A percentile compares a stretch with the other conserved stretches of the same genome.
phyloP scores from a whole-genome alignment of 441 rosid species.

The Isatis lusitanica region DNA sequence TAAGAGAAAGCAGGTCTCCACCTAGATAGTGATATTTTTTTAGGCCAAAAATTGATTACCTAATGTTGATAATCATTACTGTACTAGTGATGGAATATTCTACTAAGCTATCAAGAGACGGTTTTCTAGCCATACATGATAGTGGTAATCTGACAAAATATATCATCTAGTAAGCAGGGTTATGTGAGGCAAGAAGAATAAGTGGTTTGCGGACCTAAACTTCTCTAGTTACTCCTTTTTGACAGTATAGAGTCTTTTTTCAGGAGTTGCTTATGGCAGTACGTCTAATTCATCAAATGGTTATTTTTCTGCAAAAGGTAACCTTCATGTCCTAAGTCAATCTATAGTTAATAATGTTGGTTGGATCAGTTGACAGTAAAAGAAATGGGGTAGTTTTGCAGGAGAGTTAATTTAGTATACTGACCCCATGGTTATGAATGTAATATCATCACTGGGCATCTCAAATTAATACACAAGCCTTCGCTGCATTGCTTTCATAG shows the following conservation, averaged over 20 bases:
- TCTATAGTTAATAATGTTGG: constrained; percentile 7
- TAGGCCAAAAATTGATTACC: background rate
- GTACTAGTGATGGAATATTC: constrained; percentile 2
- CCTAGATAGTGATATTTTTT: background rate
- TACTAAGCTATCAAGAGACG: background rate
- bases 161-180: background rate
- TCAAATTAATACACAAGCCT: background rate
- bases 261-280: constrained; percentile 93
- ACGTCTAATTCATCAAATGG: constrained; percentile 77
- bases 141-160: constrained; percentile 9
- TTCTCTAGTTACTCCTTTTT: constrained; percentile 32
- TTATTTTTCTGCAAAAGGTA: constrained; percentile 92
- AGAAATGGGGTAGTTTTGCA: background rate
- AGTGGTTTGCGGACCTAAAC: constrained; percentile 7
- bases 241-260: constrained; percentile 59
- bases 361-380: constrained; percentile 10
- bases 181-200: constrained; percentile 12
- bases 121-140: background rate
- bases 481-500: background rate
- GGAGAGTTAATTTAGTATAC: constrained; percentile 10
- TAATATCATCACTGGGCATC: background rate
- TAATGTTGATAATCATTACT: background rate
- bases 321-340: constrained; percentile 37
- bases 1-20: constrained; percentile 9
- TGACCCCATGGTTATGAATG: constrained; percentile 22